Percentiles rank a stretch among this genome's conserved stretches.
These are phyloP conservation scores for Aspergillus ellipticus DNA, from an alignment of 495 filamentous ascomycete genomes.

Conservation along the genomic window DNA sequence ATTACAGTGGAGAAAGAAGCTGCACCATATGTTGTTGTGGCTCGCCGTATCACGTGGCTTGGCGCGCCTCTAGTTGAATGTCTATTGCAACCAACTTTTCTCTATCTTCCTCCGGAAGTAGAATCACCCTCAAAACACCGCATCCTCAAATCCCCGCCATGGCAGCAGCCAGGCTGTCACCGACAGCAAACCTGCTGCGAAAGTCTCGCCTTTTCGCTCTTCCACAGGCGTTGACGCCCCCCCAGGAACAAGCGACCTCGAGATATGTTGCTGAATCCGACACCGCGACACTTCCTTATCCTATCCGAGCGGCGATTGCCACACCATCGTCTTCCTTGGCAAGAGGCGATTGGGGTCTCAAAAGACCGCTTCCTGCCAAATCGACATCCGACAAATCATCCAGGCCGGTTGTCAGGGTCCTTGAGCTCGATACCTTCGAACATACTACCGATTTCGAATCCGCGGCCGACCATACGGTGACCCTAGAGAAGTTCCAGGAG, in stretches of 20 bases:
- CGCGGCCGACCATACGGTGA: constrained; percentile 75
- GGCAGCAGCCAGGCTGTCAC: constrained; percentile 50
- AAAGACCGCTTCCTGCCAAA: constrained; percentile 73
- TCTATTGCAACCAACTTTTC: constrained; percentile 35
- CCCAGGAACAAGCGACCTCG: constrained; percentile 38
- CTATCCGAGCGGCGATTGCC: constrained; percentile 80
- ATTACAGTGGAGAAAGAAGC: neutral
- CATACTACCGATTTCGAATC: constrained; percentile 89
- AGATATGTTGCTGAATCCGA: constrained; percentile 48
- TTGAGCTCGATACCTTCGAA: constrained; percentile 77
- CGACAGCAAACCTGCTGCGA: constrained; percentile 61
- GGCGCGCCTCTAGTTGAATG: constrained; percentile 7
- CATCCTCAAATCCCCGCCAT: constrained; percentile 36
- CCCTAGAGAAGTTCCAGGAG: constrained; percentile 84
- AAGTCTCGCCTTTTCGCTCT: constrained; percentile 64
- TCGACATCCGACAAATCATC: constrained; percentile 64
- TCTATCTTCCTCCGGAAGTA: constrained; percentile 21
- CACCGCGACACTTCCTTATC: constrained; percentile 70
- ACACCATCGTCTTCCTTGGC: constrained; percentile 70
- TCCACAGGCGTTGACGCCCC: constrained; percentile 51
- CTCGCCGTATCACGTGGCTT: constrained; percentile 16
- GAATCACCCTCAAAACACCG: constrained; percentile 9
- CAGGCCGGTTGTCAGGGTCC: constrained; percentile 66
- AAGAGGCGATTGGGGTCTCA: constrained; percentile 92
- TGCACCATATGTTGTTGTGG: constrained; percentile 9